phyloP scores from a whole-genome alignment of 2,329 filamentous ascomycete genomes.

The Sclerotinia trifoliorum region DNA sequence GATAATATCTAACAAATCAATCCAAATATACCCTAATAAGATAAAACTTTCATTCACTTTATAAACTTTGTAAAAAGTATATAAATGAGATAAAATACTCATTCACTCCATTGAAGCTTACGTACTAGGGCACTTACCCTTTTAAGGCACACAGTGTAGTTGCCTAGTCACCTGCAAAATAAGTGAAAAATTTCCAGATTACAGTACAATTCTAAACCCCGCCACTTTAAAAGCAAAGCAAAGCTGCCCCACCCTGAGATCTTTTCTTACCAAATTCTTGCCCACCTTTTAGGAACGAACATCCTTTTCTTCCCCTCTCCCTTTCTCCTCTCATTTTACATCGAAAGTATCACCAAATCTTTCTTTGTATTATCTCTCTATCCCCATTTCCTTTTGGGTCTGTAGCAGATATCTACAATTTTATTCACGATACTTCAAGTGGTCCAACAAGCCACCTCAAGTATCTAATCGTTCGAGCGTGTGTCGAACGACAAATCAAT shows the following conservation, averaged over 20 bases:
- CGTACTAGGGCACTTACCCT: conserved; percentile 1
- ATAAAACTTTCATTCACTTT: not conserved
- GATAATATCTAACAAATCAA: no score
- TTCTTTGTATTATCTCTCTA: conserved; percentile 36
- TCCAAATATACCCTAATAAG: no score
- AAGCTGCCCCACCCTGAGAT: conserved; percentile 14
- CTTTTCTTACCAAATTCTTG: conserved; percentile 21
- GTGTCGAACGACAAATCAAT: conserved; percentile 24
- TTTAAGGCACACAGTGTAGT: conserved; percentile 5
- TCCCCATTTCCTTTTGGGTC: conserved; percentile 34
- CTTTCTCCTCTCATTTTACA: conserved; percentile 26
- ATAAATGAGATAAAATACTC: no score
- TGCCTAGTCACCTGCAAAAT: conserved; percentile 1
- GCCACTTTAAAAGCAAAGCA: not conserved
- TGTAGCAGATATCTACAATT: conserved; percentile 29
- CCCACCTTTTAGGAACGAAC: conserved; percentile 20
- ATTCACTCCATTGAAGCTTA: not conserved
- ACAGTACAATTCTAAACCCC: not conserved
- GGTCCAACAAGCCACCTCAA: conserved; percentile 2
- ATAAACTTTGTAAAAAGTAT: not conserved
- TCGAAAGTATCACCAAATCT: conserved; percentile 33
- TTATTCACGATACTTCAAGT: conserved; percentile 24
- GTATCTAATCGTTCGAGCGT: conserved; percentile 23
- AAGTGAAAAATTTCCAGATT: conserved; percentile 10
- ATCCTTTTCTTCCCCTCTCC: conserved; percentile 23